A percentile compares a stretch with the other conserved stretches of the same genome.
These are phyloP conservation scores for Diaporthe vaccinii DNA, from an alignment of 2,329 filamentous ascomycete species.

Conservation along the genomic window DNA sequence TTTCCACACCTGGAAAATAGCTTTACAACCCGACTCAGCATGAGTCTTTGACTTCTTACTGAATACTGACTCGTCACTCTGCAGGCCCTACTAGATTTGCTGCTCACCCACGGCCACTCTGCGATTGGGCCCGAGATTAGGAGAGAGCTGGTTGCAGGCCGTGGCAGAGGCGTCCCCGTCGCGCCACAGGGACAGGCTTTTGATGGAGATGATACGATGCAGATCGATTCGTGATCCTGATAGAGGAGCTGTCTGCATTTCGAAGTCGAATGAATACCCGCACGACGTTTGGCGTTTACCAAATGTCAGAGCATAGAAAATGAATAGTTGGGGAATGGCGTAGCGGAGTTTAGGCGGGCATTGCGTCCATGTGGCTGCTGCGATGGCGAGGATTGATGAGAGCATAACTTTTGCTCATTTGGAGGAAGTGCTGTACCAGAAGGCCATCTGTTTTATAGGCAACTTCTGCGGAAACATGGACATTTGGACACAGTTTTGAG, in stretches of 20 bases:
- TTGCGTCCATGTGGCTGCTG: neutral
- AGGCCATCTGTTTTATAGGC: neutral
- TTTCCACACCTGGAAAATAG: too few relatives aligned
- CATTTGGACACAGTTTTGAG: neutral
- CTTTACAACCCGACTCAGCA: too few relatives aligned
- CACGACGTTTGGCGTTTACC: neutral
- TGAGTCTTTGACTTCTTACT: neutral
- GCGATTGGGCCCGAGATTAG: constrained; percentile 92
- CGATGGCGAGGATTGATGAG: neutral
- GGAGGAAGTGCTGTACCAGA: neutral
- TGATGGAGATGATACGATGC: constrained; percentile 93
- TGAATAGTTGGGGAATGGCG: neutral
- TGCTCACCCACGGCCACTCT: constrained; percentile 87
- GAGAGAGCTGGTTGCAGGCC: constrained; percentile 87
- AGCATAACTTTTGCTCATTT: neutral
- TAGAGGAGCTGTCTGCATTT: neutral
- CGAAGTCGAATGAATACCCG: constrained; percentile 33
- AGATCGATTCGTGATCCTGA: constrained; percentile 66
- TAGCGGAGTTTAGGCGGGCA: constrained; percentile 13
- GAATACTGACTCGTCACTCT: constrained; percentile 38
- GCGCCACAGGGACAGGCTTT: constrained; percentile 68
- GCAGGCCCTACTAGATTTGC: constrained; percentile 84
- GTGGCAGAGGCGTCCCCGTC: constrained; percentile 82
- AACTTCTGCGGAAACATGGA: neutral
- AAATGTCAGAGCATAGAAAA: neutral